Evolutionary conservation across 176 grass and related monocot species (phyloP).

Genomic region (Typha latifolia): DNA sequence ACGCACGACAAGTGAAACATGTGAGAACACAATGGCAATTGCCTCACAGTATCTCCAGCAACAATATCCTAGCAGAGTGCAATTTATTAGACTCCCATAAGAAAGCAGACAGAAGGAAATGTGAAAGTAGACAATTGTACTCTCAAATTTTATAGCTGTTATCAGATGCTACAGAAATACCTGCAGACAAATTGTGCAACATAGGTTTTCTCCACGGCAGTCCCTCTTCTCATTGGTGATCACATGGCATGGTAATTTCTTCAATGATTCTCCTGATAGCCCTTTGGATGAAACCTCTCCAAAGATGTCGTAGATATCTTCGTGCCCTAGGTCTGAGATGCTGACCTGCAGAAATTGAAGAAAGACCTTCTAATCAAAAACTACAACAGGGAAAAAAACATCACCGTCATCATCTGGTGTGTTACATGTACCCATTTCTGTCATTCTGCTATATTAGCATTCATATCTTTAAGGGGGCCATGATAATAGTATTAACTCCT

Average conservation of each 20-base stretch:
- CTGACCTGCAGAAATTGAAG: constrained; percentile 27
- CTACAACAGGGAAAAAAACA: neutral
- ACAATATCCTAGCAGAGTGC: constrained; percentile 42
- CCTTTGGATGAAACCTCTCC: constrained; percentile 43
- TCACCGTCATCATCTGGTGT: neutral
- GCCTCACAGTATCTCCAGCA: constrained; percentile 45
- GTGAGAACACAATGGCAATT: constrained; percentile 50
- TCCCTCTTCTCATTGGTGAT: constrained; percentile 42
- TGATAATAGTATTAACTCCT: too few relatives aligned
- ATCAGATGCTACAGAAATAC: constrained; percentile 15
- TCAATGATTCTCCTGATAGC: constrained; percentile 44
- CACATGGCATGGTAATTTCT: constrained; percentile 59
- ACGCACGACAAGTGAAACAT: constrained; percentile 66
- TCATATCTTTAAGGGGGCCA: too few relatives aligned
- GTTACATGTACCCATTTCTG: neutral
- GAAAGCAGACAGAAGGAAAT: neutral
- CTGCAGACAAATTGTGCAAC: constrained; percentile 78
- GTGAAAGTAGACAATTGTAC: neutral
- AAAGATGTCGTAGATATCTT: constrained; percentile 42
- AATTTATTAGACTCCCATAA: constrained; percentile 6
- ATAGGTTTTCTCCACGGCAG: constrained; percentile 26
- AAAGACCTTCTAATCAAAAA: neutral
- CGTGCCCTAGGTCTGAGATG: constrained; percentile 41
- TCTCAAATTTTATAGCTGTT: neutral
- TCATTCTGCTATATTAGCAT: neutral